A percentile compares a stretch with the other conserved stretches of the same genome.
Conservation (phyloP, 1,284 basidiomycete species). For the Ganoderma sp. region DNA sequence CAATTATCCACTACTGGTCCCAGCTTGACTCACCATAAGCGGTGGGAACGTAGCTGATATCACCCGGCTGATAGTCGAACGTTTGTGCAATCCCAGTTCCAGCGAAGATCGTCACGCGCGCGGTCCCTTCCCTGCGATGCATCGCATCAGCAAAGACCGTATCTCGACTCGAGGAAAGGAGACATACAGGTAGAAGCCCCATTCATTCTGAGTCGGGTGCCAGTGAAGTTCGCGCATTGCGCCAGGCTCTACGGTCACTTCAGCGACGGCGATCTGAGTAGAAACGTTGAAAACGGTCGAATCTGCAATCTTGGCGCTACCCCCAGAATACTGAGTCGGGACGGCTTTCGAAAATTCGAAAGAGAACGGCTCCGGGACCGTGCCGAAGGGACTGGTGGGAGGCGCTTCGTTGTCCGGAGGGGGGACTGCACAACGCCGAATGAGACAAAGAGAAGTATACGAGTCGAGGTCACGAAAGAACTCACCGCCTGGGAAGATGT, state of each 20-base stretch:
- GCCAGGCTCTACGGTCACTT: constrained; percentile 68
- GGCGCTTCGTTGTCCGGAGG: constrained; percentile 47
- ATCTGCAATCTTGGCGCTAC: constrained; percentile 66
- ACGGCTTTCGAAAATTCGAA: constrained; percentile 58
- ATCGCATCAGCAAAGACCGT: background rate
- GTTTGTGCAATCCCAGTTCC: constrained; percentile 64
- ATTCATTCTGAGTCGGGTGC: constrained; percentile 73
- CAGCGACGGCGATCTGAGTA: constrained; percentile 64
- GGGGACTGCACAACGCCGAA: constrained; percentile 37
- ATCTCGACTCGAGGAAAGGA: background rate
- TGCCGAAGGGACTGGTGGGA: constrained; percentile 55
- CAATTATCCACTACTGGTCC: background rate
- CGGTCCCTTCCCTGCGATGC: constrained; percentile 53
- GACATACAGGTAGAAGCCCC: constrained; percentile 40
- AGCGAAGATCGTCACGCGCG: constrained; percentile 68
- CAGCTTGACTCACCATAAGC: constrained; percentile 48
- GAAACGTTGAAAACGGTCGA: constrained; percentile 56
- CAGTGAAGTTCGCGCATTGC: constrained; percentile 54
- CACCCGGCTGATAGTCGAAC: constrained; percentile 70
- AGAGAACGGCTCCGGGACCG: constrained; percentile 51
- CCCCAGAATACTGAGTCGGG: constrained; percentile 57
- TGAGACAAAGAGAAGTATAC: constrained; percentile 8
- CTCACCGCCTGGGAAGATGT: constrained; percentile 60
- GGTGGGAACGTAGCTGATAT: constrained; percentile 66
- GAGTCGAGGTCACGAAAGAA: constrained; percentile 44